Evolutionary conservation across 441 rosid species (phyloP).

Genomic region (Gossypium trilobum): DNA sequence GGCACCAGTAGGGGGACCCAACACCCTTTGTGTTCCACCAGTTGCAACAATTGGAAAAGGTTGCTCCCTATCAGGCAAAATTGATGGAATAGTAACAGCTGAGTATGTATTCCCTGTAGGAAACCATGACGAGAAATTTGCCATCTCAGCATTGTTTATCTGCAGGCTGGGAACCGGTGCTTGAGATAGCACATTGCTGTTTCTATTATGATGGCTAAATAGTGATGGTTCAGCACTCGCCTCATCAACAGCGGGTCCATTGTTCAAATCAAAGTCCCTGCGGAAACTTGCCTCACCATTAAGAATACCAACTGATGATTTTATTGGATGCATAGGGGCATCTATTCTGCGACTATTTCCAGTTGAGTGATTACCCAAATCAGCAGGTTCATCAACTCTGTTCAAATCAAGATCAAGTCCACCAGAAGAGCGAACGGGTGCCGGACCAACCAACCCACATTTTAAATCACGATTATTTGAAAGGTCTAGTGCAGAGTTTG

Average conservation of each 20-base stretch:
- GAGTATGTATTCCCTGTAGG: slow-evolving; percentile 43
- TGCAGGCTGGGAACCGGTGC: slow-evolving; percentile 40
- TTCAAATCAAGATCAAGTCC: slow-evolving; percentile 85
- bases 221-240: slow-evolving; percentile 36
- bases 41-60: slow-evolving; percentile 48
- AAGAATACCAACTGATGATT: slow-evolving; percentile 30
- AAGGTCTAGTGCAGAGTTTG: slow-evolving; percentile 24
- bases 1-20: slow-evolving; percentile 35
- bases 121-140: slow-evolving; percentile 59
- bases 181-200: slow-evolving; percentile 34
- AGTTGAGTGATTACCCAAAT: slow-evolving; percentile 33
- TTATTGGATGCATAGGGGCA: slow-evolving; percentile 26
- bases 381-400: slow-evolving; percentile 50
- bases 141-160: slow-evolving; percentile 37
- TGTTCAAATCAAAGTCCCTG: slow-evolving; percentile 80
- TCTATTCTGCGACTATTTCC: slow-evolving; percentile 35
- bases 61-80: slow-evolving; percentile 59
- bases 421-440: slow-evolving; percentile 34
- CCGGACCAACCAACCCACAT: slow-evolving; percentile 27
- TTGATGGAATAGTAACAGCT: slow-evolving; percentile 47
- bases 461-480: slow-evolving; percentile 23
- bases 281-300: slow-evolving; percentile 30
- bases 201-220: slow-evolving; percentile 40
- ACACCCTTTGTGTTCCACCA: slow-evolving; percentile 42
- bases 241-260: slow-evolving; percentile 76